Base-by-base conservation (phyloP, 805 yeast genomes). In the Saccharomycopsis selenospora region DNA sequence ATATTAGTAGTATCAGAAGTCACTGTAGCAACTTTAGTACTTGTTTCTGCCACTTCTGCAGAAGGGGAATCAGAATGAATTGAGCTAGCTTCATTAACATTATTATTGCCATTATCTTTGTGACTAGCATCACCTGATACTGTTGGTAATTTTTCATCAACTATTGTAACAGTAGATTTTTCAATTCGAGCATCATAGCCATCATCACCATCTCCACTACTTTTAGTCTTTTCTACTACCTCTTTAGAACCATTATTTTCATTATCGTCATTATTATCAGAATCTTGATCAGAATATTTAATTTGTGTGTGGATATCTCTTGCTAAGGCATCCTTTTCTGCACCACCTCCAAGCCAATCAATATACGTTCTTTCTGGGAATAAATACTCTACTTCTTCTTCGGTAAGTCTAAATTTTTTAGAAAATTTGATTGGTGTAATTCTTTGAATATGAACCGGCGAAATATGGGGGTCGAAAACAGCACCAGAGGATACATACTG, bases 311-410 rank as follows among this genome's bases (percentile, higher is more conserved):
- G 58, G 28, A 71, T 76, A 44, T 69, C 77, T 46, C 79, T 58
- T 40, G 66, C 61, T 27, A 64, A 61, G 13, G 66, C 65, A 55
- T 76, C 77, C 29, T 71, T 68, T 55, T 77, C 82, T 46, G 72
- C 70, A 17, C 84, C 86, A 28, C 81, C 82, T 51, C 73, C 68
- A 26, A 78, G 61, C 86, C 86, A 81, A 47, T 77, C 73, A 42
- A 66, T 62, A 57, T 80, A 81, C 1, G 80, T 70, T 51, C 76
- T 72, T 20, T 66, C 58, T 0, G 87, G 87, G 59, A 81, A 81
- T 45, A 79, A 61, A 23, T 68, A 68, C 40, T 80, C 79, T n/a
- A 80, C 82, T 58, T 81, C 80, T 25, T 68, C 73, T 47, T 68
- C 75, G 1, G 80, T 68, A 40, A 77, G 64, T 56, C 75, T 24